These are phyloP conservation scores for Penicillium fuscoglaucum DNA, from an alignment of 2,329 filamentous ascomycete species.

Conservation along the genomic window DNA sequence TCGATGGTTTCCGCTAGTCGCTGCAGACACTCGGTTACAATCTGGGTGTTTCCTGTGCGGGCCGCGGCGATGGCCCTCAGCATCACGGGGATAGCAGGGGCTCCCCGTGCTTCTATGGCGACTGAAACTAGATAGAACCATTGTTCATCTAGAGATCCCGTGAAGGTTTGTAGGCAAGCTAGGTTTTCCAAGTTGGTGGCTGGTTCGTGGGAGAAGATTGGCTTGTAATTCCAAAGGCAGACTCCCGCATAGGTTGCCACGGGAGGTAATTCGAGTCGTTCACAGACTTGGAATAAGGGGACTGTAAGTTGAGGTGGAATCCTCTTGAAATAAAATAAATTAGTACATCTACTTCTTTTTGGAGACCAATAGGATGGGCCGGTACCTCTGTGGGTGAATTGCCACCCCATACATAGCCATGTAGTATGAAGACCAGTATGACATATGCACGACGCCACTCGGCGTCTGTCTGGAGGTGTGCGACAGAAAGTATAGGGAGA, in stretches of 20 bases:
- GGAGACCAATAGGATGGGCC: background rate
- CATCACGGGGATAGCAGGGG: slow-evolving; percentile 84
- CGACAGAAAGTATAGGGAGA: slow-evolving; percentile 80
- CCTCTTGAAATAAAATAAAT: slow-evolving; percentile 39
- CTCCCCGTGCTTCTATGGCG: slow-evolving; percentile 90
- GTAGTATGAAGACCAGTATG: slow-evolving; percentile 74
- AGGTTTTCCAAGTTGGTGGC: slow-evolving; percentile 85
- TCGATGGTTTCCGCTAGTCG: slow-evolving; percentile 84
- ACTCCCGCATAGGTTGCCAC: slow-evolving; percentile 93
- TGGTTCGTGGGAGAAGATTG: slow-evolving; percentile 78
- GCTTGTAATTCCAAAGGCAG: slow-evolving; percentile 96
- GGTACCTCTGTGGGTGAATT: slow-evolving; percentile 69
- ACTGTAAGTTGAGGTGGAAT: slow-evolving; percentile 80
- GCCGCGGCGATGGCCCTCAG: slow-evolving; percentile 81
- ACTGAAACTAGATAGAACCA: slow-evolving; percentile 98
- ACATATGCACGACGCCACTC: slow-evolving; percentile 91
- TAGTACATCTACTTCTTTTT: slow-evolving; percentile 1
- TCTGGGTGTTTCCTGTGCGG: slow-evolving; percentile 65
- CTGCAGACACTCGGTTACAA: slow-evolving; percentile 74
- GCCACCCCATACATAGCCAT: slow-evolving; percentile 89
- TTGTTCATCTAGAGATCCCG: slow-evolving; percentile 91
- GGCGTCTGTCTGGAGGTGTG: slow-evolving; percentile 74
- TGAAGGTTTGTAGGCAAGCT: slow-evolving; percentile 84
- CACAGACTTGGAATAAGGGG: slow-evolving; percentile 75
- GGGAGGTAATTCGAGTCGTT: slow-evolving; percentile 78